Conservation (phyloP, 129 eudicot species). For the Artemisia tridentata region DNA sequence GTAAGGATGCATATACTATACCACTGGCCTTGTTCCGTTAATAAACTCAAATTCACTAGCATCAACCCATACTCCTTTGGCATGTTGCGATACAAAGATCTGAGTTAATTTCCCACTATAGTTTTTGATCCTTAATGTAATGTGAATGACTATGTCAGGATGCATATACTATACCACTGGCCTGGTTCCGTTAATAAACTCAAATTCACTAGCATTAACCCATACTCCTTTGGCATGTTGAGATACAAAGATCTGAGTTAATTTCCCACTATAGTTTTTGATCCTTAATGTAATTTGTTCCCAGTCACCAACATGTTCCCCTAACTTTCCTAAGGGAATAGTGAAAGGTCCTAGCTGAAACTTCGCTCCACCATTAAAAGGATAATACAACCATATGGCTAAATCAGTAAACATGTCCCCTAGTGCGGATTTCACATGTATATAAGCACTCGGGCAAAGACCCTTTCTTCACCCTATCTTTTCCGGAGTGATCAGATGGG, state of each 20-base stretch:
- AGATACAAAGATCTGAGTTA: too few relatives aligned
- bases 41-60: constrained; percentile 25
- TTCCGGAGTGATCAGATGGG: constrained; percentile 14
- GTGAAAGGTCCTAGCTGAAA: constrained; percentile 34
- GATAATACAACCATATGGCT: constrained; percentile 50
- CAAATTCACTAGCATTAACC: too few relatives aligned
- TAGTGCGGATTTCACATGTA: constrained; percentile 38
- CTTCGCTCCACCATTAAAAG: constrained; percentile 43
- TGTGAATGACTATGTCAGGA: too few relatives aligned
- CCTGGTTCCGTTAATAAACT: too few relatives aligned
- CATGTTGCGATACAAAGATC: constrained; percentile 37
- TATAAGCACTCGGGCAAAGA: constrained; percentile 23
- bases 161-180: too few relatives aligned
- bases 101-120: constrained; percentile 27
- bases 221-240: too few relatives aligned
- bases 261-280: too few relatives aligned
- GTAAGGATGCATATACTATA: constrained; percentile 44
- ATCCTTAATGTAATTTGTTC: too few relatives aligned
- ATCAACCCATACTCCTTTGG: constrained; percentile 31
- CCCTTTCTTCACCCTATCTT: constrained; percentile 32
- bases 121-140: constrained; percentile 40
- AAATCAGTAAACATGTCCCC: constrained; percentile 39
- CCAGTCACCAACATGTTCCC: constrained; percentile 53
- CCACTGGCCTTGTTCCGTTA: constrained; percentile 27
- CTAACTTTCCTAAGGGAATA: constrained; percentile 30